Evolutionary conservation across 2,329 filamentous ascomycete species (phyloP).

Genomic region (Salinomyces thailandicus): DNA sequence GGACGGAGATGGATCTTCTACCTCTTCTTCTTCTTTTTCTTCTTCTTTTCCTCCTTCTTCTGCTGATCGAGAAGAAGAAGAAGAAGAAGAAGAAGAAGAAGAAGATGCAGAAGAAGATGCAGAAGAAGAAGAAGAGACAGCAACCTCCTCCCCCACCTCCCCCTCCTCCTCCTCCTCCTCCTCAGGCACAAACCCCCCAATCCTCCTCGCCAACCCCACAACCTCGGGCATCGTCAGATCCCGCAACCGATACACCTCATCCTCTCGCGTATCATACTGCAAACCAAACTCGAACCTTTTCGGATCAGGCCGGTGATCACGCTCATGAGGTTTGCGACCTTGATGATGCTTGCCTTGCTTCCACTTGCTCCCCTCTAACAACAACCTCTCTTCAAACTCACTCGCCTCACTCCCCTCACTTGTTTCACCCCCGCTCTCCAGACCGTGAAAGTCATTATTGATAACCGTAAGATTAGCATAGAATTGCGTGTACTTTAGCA

Average conservation of each 20-base stretch:
- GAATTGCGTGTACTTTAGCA: conserved; percentile 78
- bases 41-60: conserved; percentile 11
- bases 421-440: background rate
- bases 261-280: conserved; percentile 75
- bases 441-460: conserved; percentile 55
- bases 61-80: too few relatives aligned
- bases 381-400: too few relatives aligned
- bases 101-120: too few relatives aligned
- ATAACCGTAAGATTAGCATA: conserved; percentile 87
- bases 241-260: conserved; percentile 61
- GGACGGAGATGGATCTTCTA: too few relatives aligned
- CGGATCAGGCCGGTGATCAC: conserved; percentile 45
- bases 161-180: conserved; percentile 19
- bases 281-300: conserved; percentile 63
- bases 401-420: conserved; percentile 18
- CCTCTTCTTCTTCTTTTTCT: conserved; percentile 25
- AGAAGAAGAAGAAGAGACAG: too few relatives aligned
- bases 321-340: conserved; percentile 44
- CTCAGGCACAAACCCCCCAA: conserved; percentile 46
- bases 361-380: conserved; percentile 39
- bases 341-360: conserved; percentile 54
- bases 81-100: conserved; percentile 7
- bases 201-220: conserved; percentile 67
- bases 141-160: too few relatives aligned
- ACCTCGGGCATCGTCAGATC: conserved; percentile 80